Percentiles rank a stretch among this genome's conserved stretches.
phyloP scores from a whole-genome alignment of 768 basidiomycete genomes.

The Hypsizygus marmoreus region DNA sequence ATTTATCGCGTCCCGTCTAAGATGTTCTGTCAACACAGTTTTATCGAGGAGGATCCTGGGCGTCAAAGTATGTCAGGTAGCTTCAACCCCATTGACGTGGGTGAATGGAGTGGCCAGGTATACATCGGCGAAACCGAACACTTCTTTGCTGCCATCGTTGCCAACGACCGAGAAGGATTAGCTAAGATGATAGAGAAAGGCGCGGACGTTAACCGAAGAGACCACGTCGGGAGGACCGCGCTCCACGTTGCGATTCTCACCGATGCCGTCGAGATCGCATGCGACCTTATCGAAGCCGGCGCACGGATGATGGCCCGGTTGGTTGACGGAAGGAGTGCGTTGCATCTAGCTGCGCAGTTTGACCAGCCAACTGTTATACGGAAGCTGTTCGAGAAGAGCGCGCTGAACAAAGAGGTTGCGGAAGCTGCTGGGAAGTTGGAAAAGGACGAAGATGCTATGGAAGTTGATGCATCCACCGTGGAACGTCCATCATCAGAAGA shows the following conservation, averaged over 20 bases:
- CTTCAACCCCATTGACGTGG: conserved; percentile 67
- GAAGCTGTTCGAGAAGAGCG: conserved; percentile 55
- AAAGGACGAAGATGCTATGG: conserved; percentile 23
- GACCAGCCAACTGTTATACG: conserved; percentile 41
- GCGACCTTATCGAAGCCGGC: conserved; percentile 54
- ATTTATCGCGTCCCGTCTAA: background rate
- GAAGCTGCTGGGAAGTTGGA: conserved; percentile 26
- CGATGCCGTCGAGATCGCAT: conserved; percentile 45
- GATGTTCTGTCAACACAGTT: conserved; percentile 35
- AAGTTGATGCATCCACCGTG: conserved; percentile 10
- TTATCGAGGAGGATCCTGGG: conserved; percentile 61
- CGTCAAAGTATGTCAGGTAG: conserved; percentile 63
- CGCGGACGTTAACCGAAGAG: conserved; percentile 52
- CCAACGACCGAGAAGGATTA: conserved; percentile 42
- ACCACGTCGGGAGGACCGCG: conserved; percentile 62
- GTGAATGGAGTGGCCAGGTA: conserved; percentile 65
- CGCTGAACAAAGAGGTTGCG: conserved; percentile 34
- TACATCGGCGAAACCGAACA: conserved; percentile 57
- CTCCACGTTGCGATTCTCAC: conserved; percentile 60
- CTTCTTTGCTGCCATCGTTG: conserved; percentile 58
- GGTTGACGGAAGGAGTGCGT: conserved; percentile 54
- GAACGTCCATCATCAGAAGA: conserved; percentile 47
- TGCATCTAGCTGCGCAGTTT: conserved; percentile 59
- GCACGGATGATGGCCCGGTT: conserved; percentile 57
- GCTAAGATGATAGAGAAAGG: conserved; percentile 40